phyloP scores from a whole-genome alignment of 371 early-diverging fungal species.

The Mucor lusitanicus region DNA sequence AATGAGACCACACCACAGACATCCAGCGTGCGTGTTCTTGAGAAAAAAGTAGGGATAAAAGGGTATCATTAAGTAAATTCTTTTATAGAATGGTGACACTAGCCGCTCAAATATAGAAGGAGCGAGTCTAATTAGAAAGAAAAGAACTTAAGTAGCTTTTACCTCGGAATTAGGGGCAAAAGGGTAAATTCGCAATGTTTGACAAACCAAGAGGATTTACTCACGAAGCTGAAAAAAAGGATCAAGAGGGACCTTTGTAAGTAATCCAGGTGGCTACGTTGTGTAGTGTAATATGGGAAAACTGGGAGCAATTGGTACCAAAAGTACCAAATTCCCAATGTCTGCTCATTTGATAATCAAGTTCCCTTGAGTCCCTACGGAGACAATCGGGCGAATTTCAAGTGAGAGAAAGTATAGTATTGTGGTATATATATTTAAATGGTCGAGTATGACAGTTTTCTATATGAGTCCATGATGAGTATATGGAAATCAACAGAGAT shows the following conservation, averaged over 20 bases:
- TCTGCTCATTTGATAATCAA: slow-evolving; percentile 9
- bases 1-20: neutral
- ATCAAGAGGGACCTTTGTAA: slow-evolving; percentile 6
- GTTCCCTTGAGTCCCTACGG: slow-evolving; percentile 10
- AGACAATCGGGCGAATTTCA: slow-evolving; percentile 1
- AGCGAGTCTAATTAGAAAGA: neutral
- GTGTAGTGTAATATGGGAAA: slow-evolving; percentile 4
- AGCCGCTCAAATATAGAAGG: neutral
- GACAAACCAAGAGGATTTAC: neutral
- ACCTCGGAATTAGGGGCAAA: slow-evolving; percentile 1
- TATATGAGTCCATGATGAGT: neutral
- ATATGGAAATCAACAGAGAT: neutral
- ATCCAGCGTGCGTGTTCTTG: neutral
- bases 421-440: neutral
- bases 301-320: slow-evolving; percentile 2
- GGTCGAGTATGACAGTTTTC: neutral
- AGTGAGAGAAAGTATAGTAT: neutral
- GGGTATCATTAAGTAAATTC: neutral
- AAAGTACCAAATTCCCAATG: slow-evolving; percentile 6
- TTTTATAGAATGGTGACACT: neutral
- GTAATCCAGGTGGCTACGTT: neutral
- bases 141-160: neutral
- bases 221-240: slow-evolving; percentile 1
- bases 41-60: slow-evolving; percentile 1
- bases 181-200: neutral